Base-by-base conservation (phyloP, 306 rosid genomes). In the Pterocarpus santalinus region DNA sequence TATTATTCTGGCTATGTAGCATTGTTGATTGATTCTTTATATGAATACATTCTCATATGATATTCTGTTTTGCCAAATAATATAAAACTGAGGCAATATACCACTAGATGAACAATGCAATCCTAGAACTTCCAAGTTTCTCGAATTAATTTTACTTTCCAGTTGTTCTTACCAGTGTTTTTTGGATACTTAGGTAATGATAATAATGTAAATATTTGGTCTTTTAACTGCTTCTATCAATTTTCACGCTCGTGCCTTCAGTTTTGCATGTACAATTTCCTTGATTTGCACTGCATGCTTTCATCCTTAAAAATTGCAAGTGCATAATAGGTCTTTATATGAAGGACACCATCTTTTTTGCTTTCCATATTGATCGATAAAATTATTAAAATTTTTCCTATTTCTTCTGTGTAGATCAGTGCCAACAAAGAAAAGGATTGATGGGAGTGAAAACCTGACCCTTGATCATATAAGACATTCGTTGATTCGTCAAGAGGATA, bases 401-500 rank as follows among this genome's bases (percentile, higher is more conserved):
- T 57, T 79, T 66, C 65, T 55, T 81, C 83, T 74, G 66, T 87
- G 79, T 69, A 94, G 98, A 75, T 79, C 91, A n/a, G 68, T 80
- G 86, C 82, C 94, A 6, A 73, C 15, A 38, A 91, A 80, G 92
- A 84, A 85, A 65, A 90, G 97, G 86, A 69, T 86, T 70, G 99
- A 95, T 83, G 90, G 17, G 67, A 93, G 95, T 69, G 93, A 91
- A 32, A 89, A 82, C 77, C 81, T 93, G 83, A 95, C 97, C 52
- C 94, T 95, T n/a, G 97, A 93, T 34, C 60, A 86, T 74, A 90
- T 95, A 75, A 82, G 99, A 53, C 83, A 72, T 62, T 89, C 97
- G 35, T 80, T 95, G 38, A 90, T 93, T 65, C 91, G 88, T 72
- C 97, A 88, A 79, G 99, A 95, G 87, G 99, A 95, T 81, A 95